Evolutionary conservation across 1,139 yeast genomes (phyloP).

Genomic region (Ashbya aceris): DNA sequence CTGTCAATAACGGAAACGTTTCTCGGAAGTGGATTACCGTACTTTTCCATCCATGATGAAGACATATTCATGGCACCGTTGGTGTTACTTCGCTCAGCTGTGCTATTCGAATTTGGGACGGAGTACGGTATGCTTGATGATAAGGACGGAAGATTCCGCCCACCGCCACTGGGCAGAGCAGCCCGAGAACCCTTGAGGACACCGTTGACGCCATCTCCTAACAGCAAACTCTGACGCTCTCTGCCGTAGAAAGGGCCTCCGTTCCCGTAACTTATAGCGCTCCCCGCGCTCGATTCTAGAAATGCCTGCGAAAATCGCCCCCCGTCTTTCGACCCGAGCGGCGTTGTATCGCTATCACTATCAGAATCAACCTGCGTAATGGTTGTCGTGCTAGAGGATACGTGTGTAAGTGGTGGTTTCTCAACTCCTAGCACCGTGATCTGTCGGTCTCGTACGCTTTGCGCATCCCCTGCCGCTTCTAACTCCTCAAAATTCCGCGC

Average conservation of each 20-base stretch:
- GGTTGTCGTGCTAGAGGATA: conserved; percentile 18
- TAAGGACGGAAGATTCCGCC: conserved; percentile 31
- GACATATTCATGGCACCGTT: conserved; percentile 19
- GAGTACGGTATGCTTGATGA: conserved; percentile 62
- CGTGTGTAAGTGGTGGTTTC: background rate
- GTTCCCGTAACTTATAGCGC: conserved; percentile 12
- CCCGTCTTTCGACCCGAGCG: conserved; percentile 10
- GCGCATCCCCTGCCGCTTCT: no score
- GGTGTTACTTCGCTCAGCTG: conserved; percentile 11
- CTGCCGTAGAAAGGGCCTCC: no score
- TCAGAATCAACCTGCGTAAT: conserved; percentile 23
- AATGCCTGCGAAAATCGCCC: conserved; percentile 25
- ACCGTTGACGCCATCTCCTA: no score
- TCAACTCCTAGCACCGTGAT: background rate
- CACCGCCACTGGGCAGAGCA: background rate
- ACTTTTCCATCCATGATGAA: conserved; percentile 27
- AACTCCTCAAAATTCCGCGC: no score
- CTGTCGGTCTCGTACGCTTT: no score
- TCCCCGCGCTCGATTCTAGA: conserved; percentile 28
- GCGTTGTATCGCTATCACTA: conserved; percentile 14
- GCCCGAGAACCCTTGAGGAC: no score
- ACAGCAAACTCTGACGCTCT: no score
- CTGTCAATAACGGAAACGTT: conserved; percentile 41
- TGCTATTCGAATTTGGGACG: conserved; percentile 42
- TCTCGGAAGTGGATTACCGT: conserved; percentile 44